Conservation (phyloP, 768 basidiomycete species). For the Naganishia antarctica region DNA sequence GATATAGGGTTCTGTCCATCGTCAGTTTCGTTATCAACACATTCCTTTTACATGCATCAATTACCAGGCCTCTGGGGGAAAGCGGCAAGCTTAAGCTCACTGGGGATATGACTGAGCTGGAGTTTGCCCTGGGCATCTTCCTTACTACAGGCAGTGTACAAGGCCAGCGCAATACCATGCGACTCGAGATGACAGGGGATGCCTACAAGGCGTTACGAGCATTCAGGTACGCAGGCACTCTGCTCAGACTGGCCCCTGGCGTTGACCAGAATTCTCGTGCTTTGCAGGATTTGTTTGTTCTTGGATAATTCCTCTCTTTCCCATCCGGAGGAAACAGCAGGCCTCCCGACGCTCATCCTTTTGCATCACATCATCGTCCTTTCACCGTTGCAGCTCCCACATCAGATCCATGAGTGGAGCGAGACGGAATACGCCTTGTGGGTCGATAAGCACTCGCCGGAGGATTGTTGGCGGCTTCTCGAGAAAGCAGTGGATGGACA, state of each 20-base stretch:
- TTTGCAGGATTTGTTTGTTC: conserved; percentile 76
- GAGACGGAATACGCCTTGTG: conserved; percentile 94
- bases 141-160: conserved; percentile 52
- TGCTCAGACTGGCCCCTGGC: background rate
- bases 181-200: conserved; percentile 71
- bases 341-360: conserved; percentile 79
- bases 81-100: conserved; percentile 88
- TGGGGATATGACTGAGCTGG: conserved; percentile 92
- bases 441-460: conserved; percentile 82
- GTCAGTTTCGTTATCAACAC: conserved; percentile 74
- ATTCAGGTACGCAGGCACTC: conserved; percentile 62
- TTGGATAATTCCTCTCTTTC: conserved; percentile 70
- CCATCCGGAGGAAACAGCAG: conserved; percentile 62
- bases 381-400: conserved; percentile 68
- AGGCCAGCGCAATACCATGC: conserved; percentile 58
- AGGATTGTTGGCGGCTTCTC: conserved; percentile 73
- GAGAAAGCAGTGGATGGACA: conserved; percentile 63
- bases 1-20: conserved; percentile 49
- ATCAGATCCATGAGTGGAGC: conserved; percentile 85
- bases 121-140: conserved; percentile 83
- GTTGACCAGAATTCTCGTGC: background rate
- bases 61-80: conserved; percentile 84
- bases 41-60: conserved; percentile 90
- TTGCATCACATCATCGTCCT: conserved; percentile 84
- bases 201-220: conserved; percentile 81